These are phyloP conservation scores for Magnaporthales sp. DNA, from an alignment of 2,329 filamentous ascomycete genomes.

Conservation along the genomic window DNA sequence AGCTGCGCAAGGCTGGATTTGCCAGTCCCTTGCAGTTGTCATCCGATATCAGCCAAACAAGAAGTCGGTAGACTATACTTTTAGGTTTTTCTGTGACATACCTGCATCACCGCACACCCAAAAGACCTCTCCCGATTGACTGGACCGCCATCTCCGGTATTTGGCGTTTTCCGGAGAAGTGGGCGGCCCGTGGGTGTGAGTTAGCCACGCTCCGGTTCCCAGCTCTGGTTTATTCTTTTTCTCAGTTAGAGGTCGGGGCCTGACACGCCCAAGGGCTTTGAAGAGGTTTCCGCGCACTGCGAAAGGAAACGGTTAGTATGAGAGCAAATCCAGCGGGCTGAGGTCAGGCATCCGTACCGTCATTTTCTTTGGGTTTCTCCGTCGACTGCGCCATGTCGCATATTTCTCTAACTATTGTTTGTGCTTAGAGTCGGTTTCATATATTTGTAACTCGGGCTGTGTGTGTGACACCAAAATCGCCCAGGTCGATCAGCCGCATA, in stretches of 20 bases:
- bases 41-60: not conserved
- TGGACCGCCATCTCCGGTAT: not conserved
- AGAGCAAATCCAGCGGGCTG: not conserved
- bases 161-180: not conserved
- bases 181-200: not conserved
- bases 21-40: not conserved
- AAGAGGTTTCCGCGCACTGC: not conserved
- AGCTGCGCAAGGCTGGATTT: not conserved
- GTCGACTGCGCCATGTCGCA: not conserved
- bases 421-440: not conserved
- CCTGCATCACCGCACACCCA: not conserved
- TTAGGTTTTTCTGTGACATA: not conserved
- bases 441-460: not conserved
- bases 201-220: not conserved
- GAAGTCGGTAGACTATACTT: not conserved
- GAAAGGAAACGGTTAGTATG: too few relatives aligned
- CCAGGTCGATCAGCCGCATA: not conserved
- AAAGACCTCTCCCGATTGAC: not conserved
- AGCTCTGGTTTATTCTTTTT: not conserved
- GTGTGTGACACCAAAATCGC: not conserved
- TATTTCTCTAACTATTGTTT: not conserved
- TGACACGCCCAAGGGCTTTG: not conserved
- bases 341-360: not conserved
- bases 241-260: not conserved
- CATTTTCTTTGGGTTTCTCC: not conserved